phyloP scores from a whole-genome alignment of 1,284 basidiomycete species.

The Leccinum huronense region DNA sequence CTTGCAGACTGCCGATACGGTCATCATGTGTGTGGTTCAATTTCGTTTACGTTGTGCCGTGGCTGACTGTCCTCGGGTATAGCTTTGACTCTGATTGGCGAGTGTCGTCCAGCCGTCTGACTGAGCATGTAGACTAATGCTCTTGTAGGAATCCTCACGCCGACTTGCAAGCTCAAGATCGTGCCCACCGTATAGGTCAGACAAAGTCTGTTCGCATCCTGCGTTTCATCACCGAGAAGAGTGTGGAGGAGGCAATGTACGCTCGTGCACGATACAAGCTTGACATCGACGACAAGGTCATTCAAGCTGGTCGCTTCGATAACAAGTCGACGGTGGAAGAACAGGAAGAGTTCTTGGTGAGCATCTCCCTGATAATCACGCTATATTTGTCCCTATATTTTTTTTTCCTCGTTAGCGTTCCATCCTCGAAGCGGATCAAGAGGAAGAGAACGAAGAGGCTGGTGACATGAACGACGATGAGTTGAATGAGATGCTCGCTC shows the following conservation, averaged over 20 bases:
- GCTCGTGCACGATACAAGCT: constrained; percentile 95
- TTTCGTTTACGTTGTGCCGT: constrained; percentile 10
- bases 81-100: constrained; percentile 90
- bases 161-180: constrained; percentile 99
- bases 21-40: constrained; percentile 82
- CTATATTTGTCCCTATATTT: constrained; percentile 1
- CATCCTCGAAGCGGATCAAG: constrained; percentile 86
- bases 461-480: constrained; percentile 98
- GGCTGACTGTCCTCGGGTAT: constrained; percentile 12
- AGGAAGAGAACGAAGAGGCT: constrained; percentile 89
- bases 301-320: constrained; percentile 98
- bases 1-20: constrained; percentile 97
- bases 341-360: constrained; percentile 90
- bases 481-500: constrained; percentile 90
- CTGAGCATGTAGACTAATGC: background rate
- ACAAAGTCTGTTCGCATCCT: constrained; percentile 98
- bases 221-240: constrained; percentile 96
- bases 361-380: constrained; percentile 31
- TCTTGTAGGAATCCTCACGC: constrained; percentile 85
- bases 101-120: constrained; percentile 17
- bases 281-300: constrained; percentile 99
- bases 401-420: constrained; percentile 53
- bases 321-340: constrained; percentile 98
- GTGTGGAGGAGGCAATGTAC: constrained; percentile 97
- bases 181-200: constrained; percentile 99